Evolutionary conservation across 129 eudicot genomes (phyloP).

Genomic region (Arctium minus): DNA sequence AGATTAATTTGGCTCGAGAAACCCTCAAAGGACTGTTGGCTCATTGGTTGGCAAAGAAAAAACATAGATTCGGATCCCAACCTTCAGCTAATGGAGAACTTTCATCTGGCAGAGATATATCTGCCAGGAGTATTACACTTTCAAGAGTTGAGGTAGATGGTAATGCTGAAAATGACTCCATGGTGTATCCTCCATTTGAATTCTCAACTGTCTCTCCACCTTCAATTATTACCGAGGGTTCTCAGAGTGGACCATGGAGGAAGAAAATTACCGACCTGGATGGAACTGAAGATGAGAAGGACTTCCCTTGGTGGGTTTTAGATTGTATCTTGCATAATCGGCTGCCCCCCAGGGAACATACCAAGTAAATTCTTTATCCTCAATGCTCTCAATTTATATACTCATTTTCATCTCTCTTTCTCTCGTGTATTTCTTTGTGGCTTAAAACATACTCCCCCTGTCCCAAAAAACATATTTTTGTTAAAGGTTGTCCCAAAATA

Average conservation of each 20-base stretch:
- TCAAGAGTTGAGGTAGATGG: constrained; percentile 77
- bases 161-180: constrained; percentile 57
- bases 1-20: constrained; percentile 91
- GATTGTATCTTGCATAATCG: constrained; percentile 86
- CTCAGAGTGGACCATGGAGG: constrained; percentile 93
- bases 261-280: constrained; percentile 72
- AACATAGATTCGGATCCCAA: constrained; percentile 60
- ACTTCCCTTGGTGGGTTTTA: constrained; percentile 87
- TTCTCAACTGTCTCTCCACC: constrained; percentile 69
- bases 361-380: constrained; percentile 59
- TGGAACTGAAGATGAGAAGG: constrained; percentile 94
- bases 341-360: constrained; percentile 85
- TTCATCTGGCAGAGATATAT: constrained; percentile 51
- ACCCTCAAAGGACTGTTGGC: constrained; percentile 87
- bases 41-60: constrained; percentile 78
- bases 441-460: no score
- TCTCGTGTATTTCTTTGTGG: no score
- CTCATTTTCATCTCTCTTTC: not conserved
- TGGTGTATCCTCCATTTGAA: constrained; percentile 84
- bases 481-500: no score
- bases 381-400: not conserved
- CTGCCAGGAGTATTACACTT: constrained; percentile 48
- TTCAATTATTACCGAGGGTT: constrained; percentile 87
- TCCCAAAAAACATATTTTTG: no score
- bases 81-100: constrained; percentile 60